Conservation (phyloP, 129 eudicot genomes). For the Ambrosia trifida region DNA sequence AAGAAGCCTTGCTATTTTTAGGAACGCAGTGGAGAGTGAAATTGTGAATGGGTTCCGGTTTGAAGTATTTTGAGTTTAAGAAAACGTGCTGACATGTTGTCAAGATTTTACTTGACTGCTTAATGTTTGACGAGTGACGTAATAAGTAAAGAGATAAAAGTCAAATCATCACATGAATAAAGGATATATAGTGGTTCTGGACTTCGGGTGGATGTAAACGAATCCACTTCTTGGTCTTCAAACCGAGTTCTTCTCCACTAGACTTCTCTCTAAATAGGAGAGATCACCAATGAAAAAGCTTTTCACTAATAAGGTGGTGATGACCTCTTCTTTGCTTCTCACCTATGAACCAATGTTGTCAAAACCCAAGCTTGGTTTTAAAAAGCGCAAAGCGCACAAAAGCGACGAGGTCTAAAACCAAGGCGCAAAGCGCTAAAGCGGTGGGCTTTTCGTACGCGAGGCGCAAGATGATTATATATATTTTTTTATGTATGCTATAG, state of each 20-base stretch:
- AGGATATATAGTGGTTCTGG: not conserved
- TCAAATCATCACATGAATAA: not conserved
- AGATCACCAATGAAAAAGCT: not conserved
- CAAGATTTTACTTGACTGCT: not conserved
- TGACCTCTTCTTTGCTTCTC: not conserved
- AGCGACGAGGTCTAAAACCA: too few species aligned
- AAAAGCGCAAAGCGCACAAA: too few species aligned
- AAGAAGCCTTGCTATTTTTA: slow-evolving; percentile 8
- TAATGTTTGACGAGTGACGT: not conserved
- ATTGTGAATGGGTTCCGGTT: not conserved
- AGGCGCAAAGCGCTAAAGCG: too few species aligned
- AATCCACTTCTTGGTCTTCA: not conserved
- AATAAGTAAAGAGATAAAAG: not conserved
- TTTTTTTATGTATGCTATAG: too few species aligned
- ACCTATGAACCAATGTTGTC: too few species aligned
- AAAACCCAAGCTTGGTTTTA: too few species aligned
- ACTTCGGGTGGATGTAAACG: not conserved
- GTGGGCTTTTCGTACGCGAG: too few species aligned
- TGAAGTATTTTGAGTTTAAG: not conserved
- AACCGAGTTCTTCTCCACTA: not conserved
- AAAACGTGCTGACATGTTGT: not conserved
- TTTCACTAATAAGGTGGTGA: not conserved
- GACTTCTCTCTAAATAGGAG: not conserved
- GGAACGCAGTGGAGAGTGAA: not conserved
- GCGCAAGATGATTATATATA: too few species aligned